Conservation (phyloP, 192 early-diverging fungal genomes). For the Linnemannia zychae region DNA sequence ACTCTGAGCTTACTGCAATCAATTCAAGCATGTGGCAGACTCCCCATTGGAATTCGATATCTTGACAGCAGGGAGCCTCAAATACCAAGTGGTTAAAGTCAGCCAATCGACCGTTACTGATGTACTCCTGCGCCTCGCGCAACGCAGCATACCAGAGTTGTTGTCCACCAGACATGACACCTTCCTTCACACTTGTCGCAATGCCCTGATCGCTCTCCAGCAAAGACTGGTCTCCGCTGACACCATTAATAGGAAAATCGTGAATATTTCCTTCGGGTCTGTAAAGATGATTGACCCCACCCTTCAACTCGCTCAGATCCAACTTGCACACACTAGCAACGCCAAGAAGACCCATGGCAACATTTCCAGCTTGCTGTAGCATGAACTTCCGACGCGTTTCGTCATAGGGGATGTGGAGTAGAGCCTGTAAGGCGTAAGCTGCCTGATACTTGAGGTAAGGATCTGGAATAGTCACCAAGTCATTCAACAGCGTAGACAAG, state of each 20-base stretch:
- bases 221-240: neutral
- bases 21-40: neutral
- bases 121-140: neutral
- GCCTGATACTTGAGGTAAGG: neutral
- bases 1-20: neutral
- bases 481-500: neutral
- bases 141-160: neutral
- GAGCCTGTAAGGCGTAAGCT: neutral
- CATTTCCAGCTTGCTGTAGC: neutral
- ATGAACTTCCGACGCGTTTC: neutral
- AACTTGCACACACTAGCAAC: neutral
- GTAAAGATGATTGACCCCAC: neutral
- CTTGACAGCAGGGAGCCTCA: neutral
- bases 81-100: neutral
- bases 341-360: neutral
- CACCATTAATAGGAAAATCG: neutral
- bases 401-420: neutral
- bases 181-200: neutral
- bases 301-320: neutral
- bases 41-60: neutral
- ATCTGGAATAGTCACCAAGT: neutral
- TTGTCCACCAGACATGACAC: neutral
- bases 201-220: neutral
- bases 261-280: neutral
- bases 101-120: neutral